A percentile compares a stretch with the other conserved stretches of the same genome.
Conservation (phyloP, 1,139 yeast genomes). For the Debaryomyces udenii region DNA sequence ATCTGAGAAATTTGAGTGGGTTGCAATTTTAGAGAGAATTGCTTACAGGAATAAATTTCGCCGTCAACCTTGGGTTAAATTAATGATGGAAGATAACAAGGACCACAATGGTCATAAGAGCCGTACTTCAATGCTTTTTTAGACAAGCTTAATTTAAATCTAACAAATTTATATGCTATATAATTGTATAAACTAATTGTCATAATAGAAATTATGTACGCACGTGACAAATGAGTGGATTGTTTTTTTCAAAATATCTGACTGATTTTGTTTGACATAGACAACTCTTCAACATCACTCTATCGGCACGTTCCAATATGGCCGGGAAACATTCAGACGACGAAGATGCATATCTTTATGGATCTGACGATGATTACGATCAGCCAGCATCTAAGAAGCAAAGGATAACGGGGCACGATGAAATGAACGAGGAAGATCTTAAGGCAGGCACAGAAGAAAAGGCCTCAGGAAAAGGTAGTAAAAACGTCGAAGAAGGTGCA, state of each 20-base stretch:
- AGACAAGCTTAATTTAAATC: too few species aligned
- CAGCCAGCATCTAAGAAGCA: conserved; percentile 24
- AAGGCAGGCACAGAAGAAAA: conserved; percentile 25
- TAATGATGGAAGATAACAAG: conserved; percentile 34
- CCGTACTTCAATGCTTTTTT: conserved; percentile 8
- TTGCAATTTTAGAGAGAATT: conserved; percentile 52
- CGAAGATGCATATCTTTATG: conserved; percentile 85
- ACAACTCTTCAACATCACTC: too few species aligned
- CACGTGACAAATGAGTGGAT: too few species aligned
- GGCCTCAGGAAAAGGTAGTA: conserved; percentile 30
- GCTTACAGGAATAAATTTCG: conserved; percentile 56
- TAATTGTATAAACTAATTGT: too few species aligned
- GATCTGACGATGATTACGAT: conserved; percentile 62
- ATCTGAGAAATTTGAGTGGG: conserved; percentile 61
- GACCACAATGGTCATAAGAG: background rate
- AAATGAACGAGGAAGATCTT: conserved; percentile 22
- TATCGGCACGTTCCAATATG: conserved; percentile 17
- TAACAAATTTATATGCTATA: too few species aligned
- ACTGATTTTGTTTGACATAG: too few species aligned
- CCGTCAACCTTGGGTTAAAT: conserved; percentile 73
- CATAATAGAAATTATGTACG: too few species aligned
- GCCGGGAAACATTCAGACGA: conserved; percentile 50
- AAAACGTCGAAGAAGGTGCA: conserved; percentile 20
- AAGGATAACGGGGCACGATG: conserved; percentile 20
- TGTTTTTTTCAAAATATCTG: too few species aligned